phyloP scores from a whole-genome alignment of 192 early-diverging fungal species.

The Coemansia sp. region DNA sequence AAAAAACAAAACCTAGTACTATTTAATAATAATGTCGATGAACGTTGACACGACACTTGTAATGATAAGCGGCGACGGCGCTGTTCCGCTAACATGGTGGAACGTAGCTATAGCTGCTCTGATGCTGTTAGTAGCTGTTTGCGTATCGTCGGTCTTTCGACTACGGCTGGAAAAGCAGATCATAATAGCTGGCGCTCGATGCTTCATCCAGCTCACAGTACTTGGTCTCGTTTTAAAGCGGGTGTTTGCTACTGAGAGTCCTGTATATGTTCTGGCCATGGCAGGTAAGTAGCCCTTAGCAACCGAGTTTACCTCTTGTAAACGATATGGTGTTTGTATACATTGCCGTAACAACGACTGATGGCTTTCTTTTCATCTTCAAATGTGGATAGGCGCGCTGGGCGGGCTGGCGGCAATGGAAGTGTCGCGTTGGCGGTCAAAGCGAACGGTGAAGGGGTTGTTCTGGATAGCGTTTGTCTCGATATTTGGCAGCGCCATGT shows the following conservation, averaged over 20 bases:
- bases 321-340: background rate
- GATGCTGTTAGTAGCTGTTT: conserved; percentile 37
- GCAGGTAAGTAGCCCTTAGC: conserved; percentile 35
- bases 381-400: conserved; percentile 32
- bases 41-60: conserved; percentile 7
- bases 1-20: background rate
- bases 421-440: conserved; percentile 59
- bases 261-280: conserved; percentile 61
- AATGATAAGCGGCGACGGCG: background rate
- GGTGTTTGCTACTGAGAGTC: conserved; percentile 65
- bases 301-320: background rate
- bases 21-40: background rate
- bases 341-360: background rate
- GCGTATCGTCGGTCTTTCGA: conserved; percentile 28
- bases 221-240: conserved; percentile 73
- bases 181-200: conserved; percentile 70
- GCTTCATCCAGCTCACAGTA: conserved; percentile 77
- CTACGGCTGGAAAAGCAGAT: conserved; percentile 55
- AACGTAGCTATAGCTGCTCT: conserved; percentile 47
- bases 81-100: conserved; percentile 37
- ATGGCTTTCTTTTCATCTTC: background rate
- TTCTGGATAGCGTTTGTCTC: conserved; percentile 61
- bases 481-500: conserved; percentile 46
- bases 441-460: conserved; percentile 73
- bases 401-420: conserved; percentile 53